A percentile compares a stretch with the other conserved stretches of the same genome.
These are phyloP conservation scores for Orbilia blumenaviensis DNA, from an alignment of 2,329 filamentous ascomycete species.

Conservation along the genomic window DNA sequence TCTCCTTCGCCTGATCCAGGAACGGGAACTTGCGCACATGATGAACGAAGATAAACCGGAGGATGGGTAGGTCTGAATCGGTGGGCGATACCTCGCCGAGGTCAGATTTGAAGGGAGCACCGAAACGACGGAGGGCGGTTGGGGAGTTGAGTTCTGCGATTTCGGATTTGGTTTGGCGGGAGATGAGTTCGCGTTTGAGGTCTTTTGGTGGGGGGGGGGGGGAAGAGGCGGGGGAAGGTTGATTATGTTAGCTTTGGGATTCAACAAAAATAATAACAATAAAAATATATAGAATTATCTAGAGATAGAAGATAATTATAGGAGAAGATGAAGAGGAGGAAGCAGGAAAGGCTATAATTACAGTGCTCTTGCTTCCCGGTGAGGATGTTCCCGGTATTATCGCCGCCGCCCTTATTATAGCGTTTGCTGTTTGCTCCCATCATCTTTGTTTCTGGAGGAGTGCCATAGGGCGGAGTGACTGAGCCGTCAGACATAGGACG, in stretches of 20 bases:
- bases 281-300: not conserved
- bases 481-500: slow-evolving; percentile 1
- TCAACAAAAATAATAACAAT: slow-evolving; percentile 37
- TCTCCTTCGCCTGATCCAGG: slow-evolving; percentile 93
- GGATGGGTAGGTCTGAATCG: slow-evolving; percentile 90
- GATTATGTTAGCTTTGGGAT: slow-evolving; percentile 2
- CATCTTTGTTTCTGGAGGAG: slow-evolving; percentile 20
- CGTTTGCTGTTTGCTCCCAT: slow-evolving; percentile 39
- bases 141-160: slow-evolving; percentile 93
- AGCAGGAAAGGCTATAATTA: slow-evolving; percentile 64
- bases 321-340: not conserved
- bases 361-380: slow-evolving; percentile 99
- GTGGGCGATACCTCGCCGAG: slow-evolving; percentile 90
- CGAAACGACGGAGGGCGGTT: slow-evolving; percentile 92
- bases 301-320: not conserved
- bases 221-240: not conserved
- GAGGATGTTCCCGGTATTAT: slow-evolving; percentile 67
- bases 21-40: slow-evolving; percentile 98
- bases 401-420: slow-evolving; percentile 43
- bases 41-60: slow-evolving; percentile 96
- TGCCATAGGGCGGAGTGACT: slow-evolving; percentile 6
- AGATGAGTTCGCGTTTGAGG: slow-evolving; percentile 93
- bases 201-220: slow-evolving; percentile 66
- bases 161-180: slow-evolving; percentile 87
- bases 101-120: slow-evolving; percentile 92